Base-by-base conservation (phyloP, 208 protist genomes). In the Phytomonas sp. region DNA sequence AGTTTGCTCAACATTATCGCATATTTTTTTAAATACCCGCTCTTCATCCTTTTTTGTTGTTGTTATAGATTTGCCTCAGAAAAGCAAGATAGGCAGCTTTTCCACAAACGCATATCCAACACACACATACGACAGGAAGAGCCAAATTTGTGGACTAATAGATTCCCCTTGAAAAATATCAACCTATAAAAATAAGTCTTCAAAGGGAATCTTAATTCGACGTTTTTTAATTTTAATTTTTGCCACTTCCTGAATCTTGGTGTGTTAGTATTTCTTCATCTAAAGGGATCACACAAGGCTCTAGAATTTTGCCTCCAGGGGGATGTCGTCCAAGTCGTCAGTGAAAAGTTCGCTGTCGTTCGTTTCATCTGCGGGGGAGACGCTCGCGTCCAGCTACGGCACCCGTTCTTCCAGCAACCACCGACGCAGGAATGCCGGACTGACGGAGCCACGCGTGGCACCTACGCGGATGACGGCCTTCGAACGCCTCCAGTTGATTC, bases 401-500 rank as follows among this genome's bases (percentile, higher is more conserved):
- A 81, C 70, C 33, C 67, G 70, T 66, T 83, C 76, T 53, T 82
- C 78, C 26, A 77, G 74, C 59, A 74, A 81, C 59, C 78, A 83
- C 68, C 83, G 79, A 66, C 83, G 81, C 66, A 32, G 75, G 20
- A 67, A 68, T n/a, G 64, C 71, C 29, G 64, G 62, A 7, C 59
- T 74, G n/a, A 71, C 73, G 13, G 79, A 85, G 67, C 66, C 76
- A 29, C 71, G 77, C 20, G 67, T 82, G 0, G 79, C 88, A 28
- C 86, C 91, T 29, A 71, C 70, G 68, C 85, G 71, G 65, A 96
- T 96, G 91, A 73, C 79, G 3, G 68, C 82, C 8, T 32, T 71
- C 32, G 91, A 96, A 77, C 78, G 85, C 3, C 80, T 94, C 53
- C 74, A 86, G 67, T 85, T 87, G 28, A 74, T 94, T 28, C 91